Conservation (phyloP, 1,139 yeast species). For the Pichia kudriavzevii region DNA sequence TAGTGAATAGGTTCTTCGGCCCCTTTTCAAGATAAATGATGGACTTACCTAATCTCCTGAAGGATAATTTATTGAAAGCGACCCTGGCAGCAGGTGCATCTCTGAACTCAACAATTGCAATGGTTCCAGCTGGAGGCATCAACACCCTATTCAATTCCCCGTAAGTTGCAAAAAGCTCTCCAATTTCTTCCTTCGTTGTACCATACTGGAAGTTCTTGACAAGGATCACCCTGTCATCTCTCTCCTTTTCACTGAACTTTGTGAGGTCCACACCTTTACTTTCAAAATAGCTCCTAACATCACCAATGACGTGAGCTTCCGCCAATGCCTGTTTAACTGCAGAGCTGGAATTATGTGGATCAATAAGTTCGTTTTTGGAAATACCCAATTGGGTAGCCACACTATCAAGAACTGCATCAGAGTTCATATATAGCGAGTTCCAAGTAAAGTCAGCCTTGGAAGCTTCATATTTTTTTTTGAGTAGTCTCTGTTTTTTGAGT, state of each 20-base stretch:
- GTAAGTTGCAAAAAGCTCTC: constrained; percentile 69
- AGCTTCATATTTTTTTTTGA: constrained; percentile 79
- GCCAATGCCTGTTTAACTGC: constrained; percentile 98
- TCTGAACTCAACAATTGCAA: constrained; percentile 89
- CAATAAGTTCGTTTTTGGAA: constrained; percentile 72
- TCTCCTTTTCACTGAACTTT: constrained; percentile 61
- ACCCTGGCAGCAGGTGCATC: constrained; percentile 79
- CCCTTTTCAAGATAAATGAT: constrained; percentile 90
- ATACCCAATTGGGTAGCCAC: constrained; percentile 83
- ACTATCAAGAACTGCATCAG: constrained; percentile 85
- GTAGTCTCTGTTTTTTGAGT: constrained; percentile 78
- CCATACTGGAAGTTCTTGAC: constrained; percentile 89
- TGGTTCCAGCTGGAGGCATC: constrained; percentile 97
- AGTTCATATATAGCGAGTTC: constrained; percentile 89
- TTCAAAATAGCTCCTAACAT: constrained; percentile 82
- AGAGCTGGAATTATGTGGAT: constrained; percentile 78
- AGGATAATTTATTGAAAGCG: constrained; percentile 84
- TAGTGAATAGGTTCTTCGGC: constrained; percentile 70
- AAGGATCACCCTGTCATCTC: constrained; percentile 74
- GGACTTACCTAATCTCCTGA: constrained; percentile 77
- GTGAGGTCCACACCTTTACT: constrained; percentile 76
- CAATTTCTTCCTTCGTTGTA: constrained; percentile 70
- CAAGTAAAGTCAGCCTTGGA: constrained; percentile 82
- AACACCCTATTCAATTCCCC: constrained; percentile 76
- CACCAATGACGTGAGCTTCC: constrained; percentile 91